A percentile compares a stretch with the other conserved stretches of the same genome.
These are phyloP conservation scores for Sordaria brevicollis DNA, from an alignment of 495 filamentous ascomycete species.

Conservation along the genomic window DNA sequence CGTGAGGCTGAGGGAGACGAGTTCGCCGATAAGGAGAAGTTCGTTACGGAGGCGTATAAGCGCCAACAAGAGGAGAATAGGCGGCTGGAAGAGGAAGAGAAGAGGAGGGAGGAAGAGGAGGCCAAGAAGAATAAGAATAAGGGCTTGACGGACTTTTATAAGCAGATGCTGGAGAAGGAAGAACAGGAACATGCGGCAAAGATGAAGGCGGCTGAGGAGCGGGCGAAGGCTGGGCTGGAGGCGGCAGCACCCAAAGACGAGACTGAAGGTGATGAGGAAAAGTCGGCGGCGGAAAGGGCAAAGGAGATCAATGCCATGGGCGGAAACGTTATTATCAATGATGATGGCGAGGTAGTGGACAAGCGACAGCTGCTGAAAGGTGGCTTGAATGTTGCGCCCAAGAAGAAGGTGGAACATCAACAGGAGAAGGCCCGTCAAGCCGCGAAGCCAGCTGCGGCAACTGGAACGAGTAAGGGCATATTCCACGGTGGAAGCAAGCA, in stretches of 20 bases:
- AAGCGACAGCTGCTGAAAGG: slow-evolving; percentile 83
- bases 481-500: slow-evolving; percentile 42
- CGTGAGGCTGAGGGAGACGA: slow-evolving; percentile 89
- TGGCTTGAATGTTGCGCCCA: slow-evolving; percentile 71
- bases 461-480: slow-evolving; percentile 31
- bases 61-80: slow-evolving; percentile 79
- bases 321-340: slow-evolving; percentile 66
- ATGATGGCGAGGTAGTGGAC: slow-evolving; percentile 89
- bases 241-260: slow-evolving; percentile 8
- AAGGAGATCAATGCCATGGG: slow-evolving; percentile 63
- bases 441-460: slow-evolving; percentile 20
- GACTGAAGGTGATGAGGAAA: slow-evolving; percentile 32
- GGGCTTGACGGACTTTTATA: slow-evolving; percentile 84
- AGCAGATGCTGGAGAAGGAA: slow-evolving; percentile 64
- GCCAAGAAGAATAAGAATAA: slow-evolving; percentile 52
- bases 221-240: slow-evolving; percentile 39
- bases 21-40: slow-evolving; percentile 90
- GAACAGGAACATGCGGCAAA: slow-evolving; percentile 67
- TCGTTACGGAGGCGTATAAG: slow-evolving; percentile 94
- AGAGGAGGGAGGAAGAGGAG: slow-evolving; percentile 55
- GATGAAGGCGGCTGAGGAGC: slow-evolving; percentile 57
- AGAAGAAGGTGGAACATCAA: slow-evolving; percentile 31
- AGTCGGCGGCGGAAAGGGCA: slow-evolving; percentile 62
- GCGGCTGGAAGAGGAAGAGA: slow-evolving; percentile 74
- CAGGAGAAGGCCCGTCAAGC: slow-evolving; percentile 25